A percentile compares a stretch with the other conserved stretches of the same genome.
Conservation (phyloP, 352 stramenopile species). For the Globisporangium ultimum region DNA sequence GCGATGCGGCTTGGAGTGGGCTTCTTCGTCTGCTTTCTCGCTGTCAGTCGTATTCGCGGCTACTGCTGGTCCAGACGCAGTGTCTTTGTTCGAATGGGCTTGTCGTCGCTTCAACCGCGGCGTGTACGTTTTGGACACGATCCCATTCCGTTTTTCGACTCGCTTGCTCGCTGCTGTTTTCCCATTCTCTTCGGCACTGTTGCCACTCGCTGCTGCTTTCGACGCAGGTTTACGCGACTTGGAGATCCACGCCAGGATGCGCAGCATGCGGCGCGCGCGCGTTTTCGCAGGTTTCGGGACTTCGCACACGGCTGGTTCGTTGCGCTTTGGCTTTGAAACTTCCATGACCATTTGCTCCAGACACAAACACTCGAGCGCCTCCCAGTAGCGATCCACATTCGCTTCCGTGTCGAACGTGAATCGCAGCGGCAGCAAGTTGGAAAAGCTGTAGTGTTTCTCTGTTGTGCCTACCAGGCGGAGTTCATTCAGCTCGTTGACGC, state of each 20-base stretch:
- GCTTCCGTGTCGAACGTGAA: conserved; percentile 35
- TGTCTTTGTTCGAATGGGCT: conserved; percentile 10
- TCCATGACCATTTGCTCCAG: conserved; percentile 83
- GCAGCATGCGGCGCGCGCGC: conserved; percentile 58
- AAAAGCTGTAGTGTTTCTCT: conserved; percentile 73
- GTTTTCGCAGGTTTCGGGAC: conserved; percentile 63
- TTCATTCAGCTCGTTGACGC: conserved; percentile 21
- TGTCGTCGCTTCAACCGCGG: conserved; percentile 28
- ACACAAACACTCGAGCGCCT: conserved; percentile 74
- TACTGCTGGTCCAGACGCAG: background rate
- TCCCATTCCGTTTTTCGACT: conserved; percentile 37
- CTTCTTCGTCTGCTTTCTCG: conserved; percentile 12
- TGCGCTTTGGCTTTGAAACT: conserved; percentile 44
- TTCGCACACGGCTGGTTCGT: conserved; percentile 51
- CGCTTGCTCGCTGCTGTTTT: background rate
- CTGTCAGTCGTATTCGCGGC: conserved; percentile 1
- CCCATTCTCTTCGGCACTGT: background rate
- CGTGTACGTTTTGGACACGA: conserved; percentile 57
- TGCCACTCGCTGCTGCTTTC: conserved; percentile 7
- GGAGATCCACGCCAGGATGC: conserved; percentile 69
- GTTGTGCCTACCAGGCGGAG: conserved; percentile 61
- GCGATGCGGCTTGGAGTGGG: conserved; percentile 10
- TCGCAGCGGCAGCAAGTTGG: conserved; percentile 44
- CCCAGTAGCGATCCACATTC: conserved; percentile 73
- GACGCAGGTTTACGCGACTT: conserved; percentile 48